Evolutionary conservation across 371 early-diverging fungal genomes (phyloP), one percentile per base, ranked within the genome.

Genomic region (Coemansia linderi): DNA sequence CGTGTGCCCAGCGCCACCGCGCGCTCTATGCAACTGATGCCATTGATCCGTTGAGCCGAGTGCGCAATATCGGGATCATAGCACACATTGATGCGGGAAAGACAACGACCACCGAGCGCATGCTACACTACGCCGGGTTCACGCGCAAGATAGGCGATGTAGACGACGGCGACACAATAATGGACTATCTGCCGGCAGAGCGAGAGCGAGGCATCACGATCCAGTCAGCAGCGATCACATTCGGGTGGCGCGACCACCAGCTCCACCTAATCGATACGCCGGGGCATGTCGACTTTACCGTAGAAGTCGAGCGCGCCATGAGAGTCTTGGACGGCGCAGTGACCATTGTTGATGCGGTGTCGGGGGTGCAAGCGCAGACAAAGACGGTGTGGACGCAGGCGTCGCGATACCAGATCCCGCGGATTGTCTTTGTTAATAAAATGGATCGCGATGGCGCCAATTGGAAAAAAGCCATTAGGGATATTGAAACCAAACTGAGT

Each of bases 61-160:
- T 93, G 12, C 86, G 97, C 54, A 97, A 97, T 71, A 88, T 97
- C 67, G 98, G 97, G 8, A 97, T 97, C 50, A 94, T 97, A 66
- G 98, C 98, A 0, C 98, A 98, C 68, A 96, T 98, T 68, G 98
- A 98, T 81, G 98, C 97, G 17, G 93, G 92, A 56, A 97, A 98
- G 77, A 98, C 98, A 13, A 98, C 98, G 1, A 94, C 95, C 1
- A 95, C 97, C 0, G 98, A 98, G 73, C 90, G 98, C n/a, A 95
- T 98, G 92, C 86, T 98, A 13, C 92, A 90, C 79, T 93, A 94
- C 83, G 92, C 95, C 4, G 97, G 97, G 8, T 90, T 92, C 57
- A 97, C 95, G 0, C 89, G 89, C 59, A 80, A 86, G 9, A 90
- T 95, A 54, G 65, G 72, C 86, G 89, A 92, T 66, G 96, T 98